Base-by-base conservation (phyloP, 2,329 filamentous ascomycete species). In the Aspergillus sp. region DNA sequence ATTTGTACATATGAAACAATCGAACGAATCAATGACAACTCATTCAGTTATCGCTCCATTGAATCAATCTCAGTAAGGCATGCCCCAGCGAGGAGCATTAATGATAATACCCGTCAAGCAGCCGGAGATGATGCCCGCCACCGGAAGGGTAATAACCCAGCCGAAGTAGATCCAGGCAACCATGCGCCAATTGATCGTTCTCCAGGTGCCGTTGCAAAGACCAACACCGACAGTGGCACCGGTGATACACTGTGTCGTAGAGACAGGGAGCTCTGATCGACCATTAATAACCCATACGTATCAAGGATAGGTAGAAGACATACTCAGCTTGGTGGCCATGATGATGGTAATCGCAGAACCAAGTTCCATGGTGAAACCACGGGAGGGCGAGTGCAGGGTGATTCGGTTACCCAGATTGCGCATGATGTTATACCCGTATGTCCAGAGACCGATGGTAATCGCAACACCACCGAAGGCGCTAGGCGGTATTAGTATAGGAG, bases 391-490 rank as follows among this genome's bases (percentile, higher is more conserved):
- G 46, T 60, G 58, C 29, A 60, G 48, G 5, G 58, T 60, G 19
- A 60, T 53, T 4, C 56, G 50, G 50, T 60, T 60, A 38, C 58
- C 58, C 36, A 60, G 46, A 48, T 58, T 56, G 38, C 58, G 53
- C 56, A 60, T 58, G 47, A 60, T 60, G 29, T 60, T 56, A 55
- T 60, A 60, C 7, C 58, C 58, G 45, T 60, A 60, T 9, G 58
- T 60, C 58, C 58, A 60, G 13, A 60, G 49, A 20, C 58, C 58
- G 25, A 60, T 58, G 5, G 55, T 38, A 10, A 60, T 53, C 11
- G 49, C 50, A 6, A 17, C 45, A 34, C 58, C 58, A 23, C 58
- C 58, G 32, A 60, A 60, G 2, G 49, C 58, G 21, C 58, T 60
- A 14, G 17, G 10, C 3, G 19, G 11, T n/a, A 11, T 31, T 25